Conservation (phyloP, 163 green algal genomes). For the Scenedesmus sp. region DNA sequence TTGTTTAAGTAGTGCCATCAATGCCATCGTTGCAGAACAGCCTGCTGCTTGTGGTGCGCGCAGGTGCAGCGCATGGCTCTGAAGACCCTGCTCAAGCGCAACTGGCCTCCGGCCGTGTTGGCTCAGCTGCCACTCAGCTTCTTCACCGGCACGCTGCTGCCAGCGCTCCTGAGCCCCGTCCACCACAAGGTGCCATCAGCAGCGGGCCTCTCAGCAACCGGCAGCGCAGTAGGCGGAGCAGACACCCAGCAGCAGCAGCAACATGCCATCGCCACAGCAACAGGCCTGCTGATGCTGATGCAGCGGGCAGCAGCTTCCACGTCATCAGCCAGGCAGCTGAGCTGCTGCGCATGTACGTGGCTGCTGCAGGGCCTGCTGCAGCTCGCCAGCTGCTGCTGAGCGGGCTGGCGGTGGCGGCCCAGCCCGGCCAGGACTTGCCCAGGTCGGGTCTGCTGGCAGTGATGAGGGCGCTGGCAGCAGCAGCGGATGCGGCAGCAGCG, state of each 20-base stretch:
- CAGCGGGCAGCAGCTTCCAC: slow-evolving; percentile 19
- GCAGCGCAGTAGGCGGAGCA: not conserved
- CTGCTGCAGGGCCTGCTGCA: not conserved
- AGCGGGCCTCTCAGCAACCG: slow-evolving; percentile 2
- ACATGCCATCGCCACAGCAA: not conserved
- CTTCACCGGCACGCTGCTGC: slow-evolving; percentile 34
- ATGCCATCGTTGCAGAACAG: not conserved
- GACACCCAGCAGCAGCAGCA: slow-evolving; percentile 29
- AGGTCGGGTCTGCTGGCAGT: slow-evolving; percentile 11
- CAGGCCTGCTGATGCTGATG: not conserved
- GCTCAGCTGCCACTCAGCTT: slow-evolving; percentile 19
- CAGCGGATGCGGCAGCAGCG: slow-evolving; percentile 19
- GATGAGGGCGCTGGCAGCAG: slow-evolving; percentile 40
- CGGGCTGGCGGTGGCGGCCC: not conserved
- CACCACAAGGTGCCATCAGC: slow-evolving; percentile 30
- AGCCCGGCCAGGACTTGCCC: slow-evolving; percentile 6
- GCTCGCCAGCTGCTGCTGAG: not conserved
- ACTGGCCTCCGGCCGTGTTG: slow-evolving; percentile 21
- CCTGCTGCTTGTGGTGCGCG: not conserved
- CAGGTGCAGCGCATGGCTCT: slow-evolving; percentile 47
- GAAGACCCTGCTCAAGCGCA: slow-evolving; percentile 49
- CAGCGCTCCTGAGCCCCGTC: slow-evolving; percentile 34
- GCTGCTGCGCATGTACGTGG: slow-evolving; percentile 4
- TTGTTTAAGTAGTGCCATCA: too few relatives aligned
- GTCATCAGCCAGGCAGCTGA: not conserved